Evolutionary conservation across 306 rosid genomes (phyloP).

Genomic region (Morella rubra): DNA sequence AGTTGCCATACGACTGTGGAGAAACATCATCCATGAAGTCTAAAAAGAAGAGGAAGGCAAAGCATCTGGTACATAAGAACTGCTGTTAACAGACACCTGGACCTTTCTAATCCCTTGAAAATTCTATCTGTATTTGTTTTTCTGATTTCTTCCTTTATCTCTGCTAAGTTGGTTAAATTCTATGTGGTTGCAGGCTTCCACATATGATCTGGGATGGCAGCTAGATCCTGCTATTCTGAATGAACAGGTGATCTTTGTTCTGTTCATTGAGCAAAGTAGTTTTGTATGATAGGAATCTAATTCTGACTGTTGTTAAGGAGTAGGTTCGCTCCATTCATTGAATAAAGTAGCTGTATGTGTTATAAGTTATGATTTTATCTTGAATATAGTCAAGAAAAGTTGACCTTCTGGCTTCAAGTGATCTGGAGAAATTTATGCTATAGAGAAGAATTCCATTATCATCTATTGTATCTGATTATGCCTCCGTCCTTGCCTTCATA

Average conservation of each 20-base stretch:
- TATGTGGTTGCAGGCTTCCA: slow-evolving; percentile 60
- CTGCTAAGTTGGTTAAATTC: slow-evolving; percentile 35
- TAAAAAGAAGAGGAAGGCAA: slow-evolving; percentile 91
- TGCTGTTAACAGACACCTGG: slow-evolving; percentile 19
- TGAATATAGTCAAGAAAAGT: too few species aligned
- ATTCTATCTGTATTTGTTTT: neutral
- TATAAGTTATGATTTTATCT: too few species aligned
- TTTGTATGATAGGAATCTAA: slow-evolving; percentile 6
- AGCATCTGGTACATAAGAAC: slow-evolving; percentile 62
- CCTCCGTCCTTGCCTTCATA: neutral
- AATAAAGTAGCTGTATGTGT: neutral
- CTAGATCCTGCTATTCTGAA: slow-evolving; percentile 60
- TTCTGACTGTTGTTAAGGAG: slow-evolving; percentile 32
- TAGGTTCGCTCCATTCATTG: slow-evolving; percentile 35
- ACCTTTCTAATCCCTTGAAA: slow-evolving; percentile 13
- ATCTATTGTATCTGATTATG: neutral
- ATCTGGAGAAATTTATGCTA: neutral
- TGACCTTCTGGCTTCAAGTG: neutral
- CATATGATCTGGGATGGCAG: slow-evolving; percentile 88
- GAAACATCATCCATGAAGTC: slow-evolving; percentile 90
- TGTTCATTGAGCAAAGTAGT: slow-evolving; percentile 13
- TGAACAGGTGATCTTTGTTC: slow-evolving; percentile 58
- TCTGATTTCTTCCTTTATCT: slow-evolving; percentile 17
- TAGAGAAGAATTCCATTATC: neutral
- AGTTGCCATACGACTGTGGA: slow-evolving; percentile 70